Evolutionary conservation across 2,329 filamentous ascomycete genomes (phyloP).

Genomic region (Phaeosphaeriaceae sp.): DNA sequence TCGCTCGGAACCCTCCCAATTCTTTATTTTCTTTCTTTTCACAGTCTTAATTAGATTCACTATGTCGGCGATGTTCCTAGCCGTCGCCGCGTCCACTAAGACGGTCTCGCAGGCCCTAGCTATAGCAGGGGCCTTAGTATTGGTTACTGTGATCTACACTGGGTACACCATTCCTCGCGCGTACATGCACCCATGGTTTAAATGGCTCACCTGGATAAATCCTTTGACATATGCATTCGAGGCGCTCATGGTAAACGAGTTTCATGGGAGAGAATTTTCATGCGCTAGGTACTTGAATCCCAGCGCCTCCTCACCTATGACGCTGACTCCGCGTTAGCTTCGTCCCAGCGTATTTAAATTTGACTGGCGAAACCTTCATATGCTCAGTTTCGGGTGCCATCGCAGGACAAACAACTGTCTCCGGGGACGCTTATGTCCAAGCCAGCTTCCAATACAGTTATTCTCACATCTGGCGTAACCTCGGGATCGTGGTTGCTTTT

Average conservation of each 20-base stretch:
- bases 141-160: too few species aligned
- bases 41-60: too few species aligned
- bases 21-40: too few species aligned
- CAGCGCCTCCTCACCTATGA: constrained; percentile 63
- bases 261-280: constrained; percentile 50
- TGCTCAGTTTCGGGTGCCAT: constrained; percentile 57
- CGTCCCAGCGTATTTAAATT: too few species aligned
- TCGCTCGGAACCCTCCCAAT: too few species aligned
- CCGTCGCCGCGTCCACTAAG: too few species aligned
- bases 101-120: too few species aligned
- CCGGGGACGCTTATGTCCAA: constrained; percentile 64
- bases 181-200: constrained; percentile 61
- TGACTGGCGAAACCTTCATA: too few species aligned
- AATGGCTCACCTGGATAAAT: constrained; percentile 70
- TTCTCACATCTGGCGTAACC: constrained; percentile 45
- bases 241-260: constrained; percentile 74
- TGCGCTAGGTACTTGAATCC: constrained; percentile 62
- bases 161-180: constrained; percentile 48
- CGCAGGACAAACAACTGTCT: constrained; percentile 57
- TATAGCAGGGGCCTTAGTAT: too few species aligned
- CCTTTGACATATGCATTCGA: constrained; percentile 82
- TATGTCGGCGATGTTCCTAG: too few species aligned
- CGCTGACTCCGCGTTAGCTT: too few species aligned
- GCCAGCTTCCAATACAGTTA: constrained; percentile 53
- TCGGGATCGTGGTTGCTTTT: constrained; percentile 54